These are phyloP conservation scores for Porodaedalea pini DNA, from an alignment of 1,284 basidiomycete genomes.

Conservation along the genomic window DNA sequence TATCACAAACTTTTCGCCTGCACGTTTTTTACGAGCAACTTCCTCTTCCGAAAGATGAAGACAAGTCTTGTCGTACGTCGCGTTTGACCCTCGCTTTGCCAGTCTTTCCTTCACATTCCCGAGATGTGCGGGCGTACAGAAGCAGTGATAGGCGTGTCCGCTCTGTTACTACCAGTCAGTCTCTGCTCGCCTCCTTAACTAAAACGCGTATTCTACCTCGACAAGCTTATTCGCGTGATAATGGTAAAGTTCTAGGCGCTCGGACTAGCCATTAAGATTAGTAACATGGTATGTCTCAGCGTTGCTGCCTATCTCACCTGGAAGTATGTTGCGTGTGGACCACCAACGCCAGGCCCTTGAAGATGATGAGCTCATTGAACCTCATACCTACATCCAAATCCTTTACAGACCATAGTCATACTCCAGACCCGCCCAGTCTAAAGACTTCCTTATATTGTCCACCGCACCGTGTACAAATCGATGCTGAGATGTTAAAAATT, in stretches of 20 bases:
- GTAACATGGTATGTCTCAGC: conserved; percentile 49
- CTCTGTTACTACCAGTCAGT: conserved; percentile 41
- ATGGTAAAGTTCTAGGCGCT: conserved; percentile 83
- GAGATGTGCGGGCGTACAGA: conserved; percentile 76
- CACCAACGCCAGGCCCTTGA: conserved; percentile 74
- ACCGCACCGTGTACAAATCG: conserved; percentile 82
- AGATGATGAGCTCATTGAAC: conserved; percentile 12
- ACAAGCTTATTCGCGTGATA: conserved; percentile 72
- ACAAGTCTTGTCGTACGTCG: conserved; percentile 84
- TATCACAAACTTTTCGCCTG: conserved; percentile 79
- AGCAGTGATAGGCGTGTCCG: conserved; percentile 92
- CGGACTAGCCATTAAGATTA: conserved; percentile 54
- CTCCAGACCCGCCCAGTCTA: conserved; percentile 91
- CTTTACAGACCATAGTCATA: conserved; percentile 81
- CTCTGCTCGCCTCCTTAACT: background rate
- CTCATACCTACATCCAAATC: background rate
- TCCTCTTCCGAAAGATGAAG: conserved; percentile 85
- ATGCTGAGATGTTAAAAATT: no score
- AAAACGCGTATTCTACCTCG: conserved; percentile 45
- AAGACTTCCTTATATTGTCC: conserved; percentile 70
- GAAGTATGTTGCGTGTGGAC: conserved; percentile 75
- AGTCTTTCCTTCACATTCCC: conserved; percentile 64
- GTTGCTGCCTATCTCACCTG: conserved; percentile 50
- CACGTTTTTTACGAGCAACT: conserved; percentile 65
- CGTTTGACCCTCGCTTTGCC: conserved; percentile 65